Evolutionary conservation across 345 rosid genomes (phyloP).

Genomic region (Acer saccharum): DNA sequence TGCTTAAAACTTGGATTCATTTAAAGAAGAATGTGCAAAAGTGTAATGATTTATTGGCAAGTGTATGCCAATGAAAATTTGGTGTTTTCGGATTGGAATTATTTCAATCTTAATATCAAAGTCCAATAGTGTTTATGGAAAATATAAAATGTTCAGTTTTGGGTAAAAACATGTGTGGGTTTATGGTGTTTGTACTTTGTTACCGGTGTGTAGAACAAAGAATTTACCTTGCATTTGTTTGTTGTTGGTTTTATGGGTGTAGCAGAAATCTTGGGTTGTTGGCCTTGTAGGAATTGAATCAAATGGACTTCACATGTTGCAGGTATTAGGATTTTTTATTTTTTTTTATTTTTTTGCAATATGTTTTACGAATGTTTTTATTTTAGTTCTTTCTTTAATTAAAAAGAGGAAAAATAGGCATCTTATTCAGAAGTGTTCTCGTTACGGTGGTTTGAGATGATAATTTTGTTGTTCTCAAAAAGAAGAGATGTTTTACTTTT

Average conservation of each 20-base stretch:
- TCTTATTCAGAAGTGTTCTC: background rate
- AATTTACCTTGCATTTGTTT: background rate
- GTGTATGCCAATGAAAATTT: background rate
- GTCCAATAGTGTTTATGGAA: background rate
- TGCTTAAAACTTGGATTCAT: background rate
- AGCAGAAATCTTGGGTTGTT: background rate
- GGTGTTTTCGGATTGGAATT: background rate
- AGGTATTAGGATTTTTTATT: background rate
- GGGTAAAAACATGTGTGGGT: background rate
- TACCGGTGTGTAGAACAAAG: background rate
- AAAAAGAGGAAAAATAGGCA: background rate
- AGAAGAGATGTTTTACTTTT: background rate
- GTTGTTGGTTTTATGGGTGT: background rate
- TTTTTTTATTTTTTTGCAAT: background rate
- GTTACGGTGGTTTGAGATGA: background rate
- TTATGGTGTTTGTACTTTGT: background rate
- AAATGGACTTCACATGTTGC: background rate
- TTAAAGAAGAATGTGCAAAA: background rate
- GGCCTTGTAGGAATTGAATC: background rate
- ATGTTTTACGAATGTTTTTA: background rate
- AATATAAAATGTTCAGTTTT: background rate
- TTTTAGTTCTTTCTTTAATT: background rate
- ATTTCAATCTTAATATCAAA: too few relatives aligned
- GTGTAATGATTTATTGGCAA: background rate
- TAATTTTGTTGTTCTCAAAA: background rate